Conservation (phyloP, 148 eudicot genomes). For the Spergularia bocconei region DNA sequence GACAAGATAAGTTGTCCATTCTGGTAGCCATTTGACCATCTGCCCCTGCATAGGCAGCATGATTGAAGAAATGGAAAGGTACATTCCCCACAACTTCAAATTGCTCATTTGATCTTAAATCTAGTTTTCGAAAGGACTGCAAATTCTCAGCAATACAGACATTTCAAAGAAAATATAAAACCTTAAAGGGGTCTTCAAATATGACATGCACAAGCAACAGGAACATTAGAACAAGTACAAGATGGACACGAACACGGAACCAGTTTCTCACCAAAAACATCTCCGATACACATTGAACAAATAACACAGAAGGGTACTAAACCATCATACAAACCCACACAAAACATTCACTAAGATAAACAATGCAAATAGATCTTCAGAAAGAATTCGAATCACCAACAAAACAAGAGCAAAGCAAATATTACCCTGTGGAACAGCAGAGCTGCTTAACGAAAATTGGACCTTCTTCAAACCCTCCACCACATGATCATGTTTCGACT, state of each 20-base stretch:
- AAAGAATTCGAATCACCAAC: not conserved
- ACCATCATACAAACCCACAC: too few species aligned
- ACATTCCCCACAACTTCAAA: conserved; percentile 21
- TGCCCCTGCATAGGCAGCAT: conserved; percentile 55
- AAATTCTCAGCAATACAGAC: not conserved
- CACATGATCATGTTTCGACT: conserved; percentile 36
- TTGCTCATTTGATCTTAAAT: not conserved
- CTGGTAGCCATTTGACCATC: conserved; percentile 48
- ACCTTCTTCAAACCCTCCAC: conserved; percentile 67
- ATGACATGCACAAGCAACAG: not conserved
- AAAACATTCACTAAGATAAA: not conserved
- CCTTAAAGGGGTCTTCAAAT: not conserved
- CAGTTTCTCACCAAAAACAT: not conserved
- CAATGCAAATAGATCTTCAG: too few species aligned
- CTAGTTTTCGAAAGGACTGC: not conserved
- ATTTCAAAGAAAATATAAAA: not conserved
- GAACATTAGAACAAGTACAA: not conserved
- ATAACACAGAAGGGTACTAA: not conserved
- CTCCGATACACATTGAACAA: not conserved
- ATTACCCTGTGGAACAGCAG: conserved; percentile 54
- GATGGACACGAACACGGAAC: not conserved
- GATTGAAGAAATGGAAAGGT: conserved; percentile 33
- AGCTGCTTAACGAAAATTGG: conserved; percentile 51
- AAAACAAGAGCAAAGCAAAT: not conserved
- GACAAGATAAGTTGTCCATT: conserved; percentile 64